Percentiles rank a stretch among this genome's conserved stretches.
Evolutionary conservation across 306 rosid genomes (phyloP).

Genomic region (Castanospermum australe): DNA sequence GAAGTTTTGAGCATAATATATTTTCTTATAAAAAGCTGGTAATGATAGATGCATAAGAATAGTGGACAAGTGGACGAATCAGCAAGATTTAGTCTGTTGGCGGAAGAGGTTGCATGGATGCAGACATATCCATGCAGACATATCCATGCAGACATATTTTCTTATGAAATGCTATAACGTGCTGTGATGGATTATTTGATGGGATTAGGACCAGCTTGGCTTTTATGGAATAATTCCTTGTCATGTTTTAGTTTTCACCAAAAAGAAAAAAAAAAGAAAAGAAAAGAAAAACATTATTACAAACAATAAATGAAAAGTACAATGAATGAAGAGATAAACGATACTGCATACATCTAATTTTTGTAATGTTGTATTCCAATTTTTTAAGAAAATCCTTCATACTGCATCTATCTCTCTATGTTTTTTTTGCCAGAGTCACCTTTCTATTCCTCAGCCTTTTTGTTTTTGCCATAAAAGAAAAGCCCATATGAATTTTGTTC

Average conservation of each 20-base stretch:
- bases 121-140: too few relatives aligned
- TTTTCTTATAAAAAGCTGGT: too few relatives aligned
- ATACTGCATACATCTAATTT: not conserved
- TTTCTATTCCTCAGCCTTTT: not conserved
- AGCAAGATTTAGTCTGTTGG: too few relatives aligned
- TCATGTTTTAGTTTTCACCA: not conserved
- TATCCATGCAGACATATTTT: too few relatives aligned
- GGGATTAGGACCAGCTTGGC: slow-evolving; percentile 29
- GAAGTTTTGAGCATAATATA: too few relatives aligned
- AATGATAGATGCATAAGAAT: too few relatives aligned
- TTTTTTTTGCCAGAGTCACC: too few relatives aligned
- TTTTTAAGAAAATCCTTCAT: not conserved
- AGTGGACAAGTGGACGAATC: too few relatives aligned
- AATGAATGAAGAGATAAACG: not conserved
- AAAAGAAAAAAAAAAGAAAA: not conserved
- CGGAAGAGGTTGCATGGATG: too few relatives aligned
- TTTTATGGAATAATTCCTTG: slow-evolving; percentile 26
- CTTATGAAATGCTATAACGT: too few relatives aligned
- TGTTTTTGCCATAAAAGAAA: not conserved
- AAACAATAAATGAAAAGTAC: not conserved
- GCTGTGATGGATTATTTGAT: too few relatives aligned
- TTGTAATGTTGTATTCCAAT: not conserved
- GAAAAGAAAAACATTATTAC: not conserved
- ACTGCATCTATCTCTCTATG: not conserved
- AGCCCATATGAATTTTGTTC: not conserved